phyloP scores from a whole-genome alignment of 1,139 yeast genomes.

The Pichia cactophila region DNA sequence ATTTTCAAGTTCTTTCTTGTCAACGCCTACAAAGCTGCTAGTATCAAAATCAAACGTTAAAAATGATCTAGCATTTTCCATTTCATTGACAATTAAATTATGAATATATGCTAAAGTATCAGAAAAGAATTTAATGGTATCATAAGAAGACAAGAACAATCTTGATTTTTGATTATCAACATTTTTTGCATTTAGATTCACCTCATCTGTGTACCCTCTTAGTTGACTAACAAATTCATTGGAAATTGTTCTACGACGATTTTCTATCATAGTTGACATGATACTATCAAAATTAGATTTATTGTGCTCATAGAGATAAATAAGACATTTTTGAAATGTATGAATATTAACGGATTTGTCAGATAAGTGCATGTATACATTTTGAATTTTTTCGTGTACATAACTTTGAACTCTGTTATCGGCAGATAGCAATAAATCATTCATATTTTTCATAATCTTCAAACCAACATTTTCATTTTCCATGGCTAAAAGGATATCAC shows the following conservation, averaged over 20 bases:
- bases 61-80: conserved; percentile 59
- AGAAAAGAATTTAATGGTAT: conserved; percentile 76
- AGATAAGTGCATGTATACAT: conserved; percentile 17
- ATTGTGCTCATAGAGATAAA: conserved; percentile 24
- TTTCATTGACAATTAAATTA: conserved; percentile 81
- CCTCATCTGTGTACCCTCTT: conserved; percentile 30
- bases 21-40: conserved; percentile 7
- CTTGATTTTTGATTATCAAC: conserved; percentile 28
- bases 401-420: conserved; percentile 40
- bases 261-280: conserved; percentile 48
- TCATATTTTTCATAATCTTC: conserved; percentile 57
- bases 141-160: conserved; percentile 62
- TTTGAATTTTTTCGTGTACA: conserved; percentile 27
- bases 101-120: conserved; percentile 88
- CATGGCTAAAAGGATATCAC: conserved; percentile 59
- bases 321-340: conserved; percentile 24
- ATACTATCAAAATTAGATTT: conserved; percentile 41
- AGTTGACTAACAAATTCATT: conserved; percentile 56
- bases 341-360: conserved; percentile 5
- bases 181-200: conserved; percentile 1
- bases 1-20: conserved; percentile 23
- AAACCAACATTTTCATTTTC: conserved; percentile 68
- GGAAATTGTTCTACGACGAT: conserved; percentile 47
- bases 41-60: conserved; percentile 33
- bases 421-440: conserved; percentile 43